Conservation (phyloP, 306 rosid genomes). For the Cicer pinnatifidum region DNA sequence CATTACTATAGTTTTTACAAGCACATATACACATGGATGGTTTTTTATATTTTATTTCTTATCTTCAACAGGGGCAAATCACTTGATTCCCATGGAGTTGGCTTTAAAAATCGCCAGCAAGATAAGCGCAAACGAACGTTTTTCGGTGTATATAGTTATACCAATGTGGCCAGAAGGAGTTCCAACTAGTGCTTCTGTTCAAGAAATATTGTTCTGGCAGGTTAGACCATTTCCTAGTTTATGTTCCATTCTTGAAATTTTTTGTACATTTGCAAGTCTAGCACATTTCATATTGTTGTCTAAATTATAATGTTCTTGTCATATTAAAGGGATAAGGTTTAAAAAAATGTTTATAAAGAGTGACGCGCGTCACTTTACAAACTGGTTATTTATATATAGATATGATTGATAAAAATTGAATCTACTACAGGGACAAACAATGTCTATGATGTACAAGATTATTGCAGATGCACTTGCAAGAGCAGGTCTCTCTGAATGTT, state of each 20-base stretch:
- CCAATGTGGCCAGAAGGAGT: constrained; percentile 92
- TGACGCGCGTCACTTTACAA: no score
- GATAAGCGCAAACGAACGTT: constrained; percentile 63
- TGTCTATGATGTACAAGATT: constrained; percentile 73
- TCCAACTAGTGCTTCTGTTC: constrained; percentile 70
- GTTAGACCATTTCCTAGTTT: constrained; percentile 42
- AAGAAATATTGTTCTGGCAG: constrained; percentile 84
- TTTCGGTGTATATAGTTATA: constrained; percentile 63
- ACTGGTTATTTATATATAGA: neutral
- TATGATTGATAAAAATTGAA: constrained; percentile 30
- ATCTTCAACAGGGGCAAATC: constrained; percentile 62
- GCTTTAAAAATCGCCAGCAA: constrained; percentile 69
- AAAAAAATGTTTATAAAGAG: no score
- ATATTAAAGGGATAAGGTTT: no score
- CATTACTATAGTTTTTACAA: neutral
- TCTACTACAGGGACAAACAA: constrained; percentile 67
- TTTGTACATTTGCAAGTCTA: no score
- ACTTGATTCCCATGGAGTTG: constrained; percentile 73
- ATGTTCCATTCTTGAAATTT: constrained; percentile 10
- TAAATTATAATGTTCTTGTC: neutral
- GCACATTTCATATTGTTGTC: neutral
- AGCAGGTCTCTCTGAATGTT: constrained; percentile 53
- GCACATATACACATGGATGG: neutral
- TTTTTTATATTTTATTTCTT: constrained; percentile 18
- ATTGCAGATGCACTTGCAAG: constrained; percentile 60